Evolutionary conservation across 2,329 filamentous ascomycete genomes (phyloP), one percentile per base, ranked within the genome.

Genomic region (Ustulina deusta): DNA sequence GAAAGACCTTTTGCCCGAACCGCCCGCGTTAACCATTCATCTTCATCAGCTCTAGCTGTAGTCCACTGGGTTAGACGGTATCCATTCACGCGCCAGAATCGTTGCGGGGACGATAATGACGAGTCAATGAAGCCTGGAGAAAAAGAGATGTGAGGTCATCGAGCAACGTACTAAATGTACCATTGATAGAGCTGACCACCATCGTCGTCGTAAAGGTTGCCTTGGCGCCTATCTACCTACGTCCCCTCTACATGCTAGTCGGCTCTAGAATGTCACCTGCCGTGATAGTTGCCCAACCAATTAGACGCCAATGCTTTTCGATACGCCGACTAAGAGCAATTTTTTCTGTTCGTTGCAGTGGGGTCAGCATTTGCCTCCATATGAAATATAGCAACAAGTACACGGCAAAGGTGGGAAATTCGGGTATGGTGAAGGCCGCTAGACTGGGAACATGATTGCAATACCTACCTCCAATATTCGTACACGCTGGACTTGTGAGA

Each of bases 281-380:
- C 25, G 71, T 98, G 49, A 77, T 77, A 49, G 74, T 77, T 17
- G 75, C 75, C 75, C 75, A 77, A 56, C 75, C 75, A 46, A 77
- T 77, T 15, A 77, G 73, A 72, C 75, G 75, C 75, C 75, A 77
- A 51, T 77, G 75, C 74, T 77, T 98, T 83, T 99, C 96, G 77
- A 98, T 97, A 90, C 96, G 93, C 83, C 96, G 88, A 80, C 90
- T 94, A 78, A 99, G 86, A 48, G 96, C 96, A 77, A 99, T 94
- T 91, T 99, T 98, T 87, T 99, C 95, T 71, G 52, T 71, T 65
- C 10, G 52, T 52, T 25, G 5, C 11, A 36, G 32, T 22, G 10
- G 17, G 6, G 54, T 71, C 38, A 71, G 69, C 44, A 56, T 55
- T 46, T 42, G 5, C 10, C 54, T n/a, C 38, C 5, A 2, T 13